Percentiles rank a stretch among this genome's conserved stretches.
These are phyloP conservation scores for Enterocytospora artemiae DNA, from an alignment of 371 early-diverging fungal genomes.

Conservation along the genomic window DNA sequence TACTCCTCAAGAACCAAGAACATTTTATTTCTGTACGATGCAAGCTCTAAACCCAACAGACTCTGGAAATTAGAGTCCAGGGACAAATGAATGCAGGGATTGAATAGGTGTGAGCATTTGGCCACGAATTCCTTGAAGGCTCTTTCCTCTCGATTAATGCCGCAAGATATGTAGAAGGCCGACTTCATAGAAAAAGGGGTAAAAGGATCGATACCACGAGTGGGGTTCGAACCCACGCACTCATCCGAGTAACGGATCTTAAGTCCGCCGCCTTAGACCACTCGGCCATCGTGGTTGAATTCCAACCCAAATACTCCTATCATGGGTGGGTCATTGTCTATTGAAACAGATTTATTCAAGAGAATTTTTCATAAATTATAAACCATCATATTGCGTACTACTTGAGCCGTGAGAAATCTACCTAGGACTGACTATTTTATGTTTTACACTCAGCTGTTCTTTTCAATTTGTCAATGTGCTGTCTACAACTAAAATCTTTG, in stretches of 20 bases:
- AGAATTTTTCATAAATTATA: too few species aligned
- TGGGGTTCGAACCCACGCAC: conserved; percentile 46
- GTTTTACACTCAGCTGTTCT: too few species aligned
- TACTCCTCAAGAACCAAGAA: conserved; percentile 16
- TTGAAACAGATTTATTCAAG: too few species aligned
- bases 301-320: background rate
- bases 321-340: background rate
- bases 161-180: conserved; percentile 36
- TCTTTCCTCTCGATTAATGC: conserved; percentile 25
- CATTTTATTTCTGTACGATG: background rate
- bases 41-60: conserved; percentile 19
- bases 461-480: too few species aligned
- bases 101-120: background rate
- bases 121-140: conserved; percentile 26
- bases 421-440: too few species aligned
- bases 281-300: conserved; percentile 48
- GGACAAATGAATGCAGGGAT: background rate
- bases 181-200: too few species aligned
- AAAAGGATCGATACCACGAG: conserved; percentile 42
- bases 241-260: conserved; percentile 34
- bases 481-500: too few species aligned
- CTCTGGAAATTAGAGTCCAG: conserved; percentile 1
- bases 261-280: conserved; percentile 45
- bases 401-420: too few species aligned
- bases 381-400: too few species aligned